phyloP scores from a whole-genome alignment of 345 rosid species.

The Schrenkiella parvula region DNA sequence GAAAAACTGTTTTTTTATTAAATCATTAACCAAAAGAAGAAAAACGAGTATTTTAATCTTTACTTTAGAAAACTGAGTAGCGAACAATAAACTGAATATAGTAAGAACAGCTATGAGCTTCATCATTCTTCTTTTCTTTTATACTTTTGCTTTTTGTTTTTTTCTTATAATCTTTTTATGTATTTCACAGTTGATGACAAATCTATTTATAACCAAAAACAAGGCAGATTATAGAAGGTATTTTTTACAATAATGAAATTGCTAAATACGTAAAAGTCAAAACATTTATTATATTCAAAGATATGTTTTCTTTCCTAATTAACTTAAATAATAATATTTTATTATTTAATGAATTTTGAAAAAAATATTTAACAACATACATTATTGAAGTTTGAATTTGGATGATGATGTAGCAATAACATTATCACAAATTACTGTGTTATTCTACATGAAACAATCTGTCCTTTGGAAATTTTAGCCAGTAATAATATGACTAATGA shows the following conservation, averaged over 20 bases:
- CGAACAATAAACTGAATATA: conserved; percentile 3
- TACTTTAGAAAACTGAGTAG: conserved; percentile 19
- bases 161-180: not conserved
- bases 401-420: not conserved
- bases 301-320: not conserved
- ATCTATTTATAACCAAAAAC: conserved; percentile 13
- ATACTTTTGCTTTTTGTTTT: not conserved
- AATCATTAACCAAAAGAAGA: not conserved
- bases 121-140: not conserved
- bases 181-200: not conserved
- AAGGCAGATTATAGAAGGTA: conserved; percentile 8
- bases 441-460: no score
- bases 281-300: not conserved
- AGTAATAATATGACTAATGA: no score
- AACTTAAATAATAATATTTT: not conserved
- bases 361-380: no score
- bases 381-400: not conserved
- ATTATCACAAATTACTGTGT: no score
- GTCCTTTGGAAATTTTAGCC: no score
- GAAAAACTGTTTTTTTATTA: not conserved
- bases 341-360: not conserved
- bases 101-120: not conserved
- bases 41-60: not conserved
- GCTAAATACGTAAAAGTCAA: not conserved
- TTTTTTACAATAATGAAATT: not conserved